Evolutionary conservation across 305 asterid genomes (phyloP).

Genomic region (Fraxinus nigra): DNA sequence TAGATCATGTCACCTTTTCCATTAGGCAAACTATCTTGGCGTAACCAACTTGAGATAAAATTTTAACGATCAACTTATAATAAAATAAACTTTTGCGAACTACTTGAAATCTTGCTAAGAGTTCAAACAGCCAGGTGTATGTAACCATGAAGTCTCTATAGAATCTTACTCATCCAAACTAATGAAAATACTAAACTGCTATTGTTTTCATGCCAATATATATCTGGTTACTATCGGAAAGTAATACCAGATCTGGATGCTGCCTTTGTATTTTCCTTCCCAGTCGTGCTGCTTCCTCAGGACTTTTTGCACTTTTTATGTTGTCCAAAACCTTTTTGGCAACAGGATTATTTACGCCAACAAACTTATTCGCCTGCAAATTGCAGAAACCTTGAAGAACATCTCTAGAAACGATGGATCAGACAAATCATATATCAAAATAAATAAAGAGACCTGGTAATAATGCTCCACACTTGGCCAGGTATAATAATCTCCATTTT

Average conservation of each 20-base stretch:
- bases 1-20: neutral
- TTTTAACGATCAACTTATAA: neutral
- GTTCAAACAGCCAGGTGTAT: neutral
- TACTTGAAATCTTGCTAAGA: neutral
- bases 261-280: slow-evolving; percentile 88
- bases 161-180: slow-evolving; percentile 5
- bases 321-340: slow-evolving; percentile 57
- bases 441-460: slow-evolving; percentile 63
- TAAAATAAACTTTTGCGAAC: neutral
- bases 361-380: slow-evolving; percentile 78
- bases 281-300: slow-evolving; percentile 95
- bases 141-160: neutral
- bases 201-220: neutral
- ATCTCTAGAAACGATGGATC: neutral
- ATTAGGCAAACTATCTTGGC: neutral
- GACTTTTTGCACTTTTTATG: slow-evolving; percentile 74
- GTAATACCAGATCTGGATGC: slow-evolving; percentile 66
- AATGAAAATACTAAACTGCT: neutral
- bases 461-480: slow-evolving; percentile 98
- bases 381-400: neutral
- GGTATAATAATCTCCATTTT: slow-evolving; percentile 49
- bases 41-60: neutral
- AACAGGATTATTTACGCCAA: slow-evolving; percentile 56
- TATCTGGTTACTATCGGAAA: neutral
- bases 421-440: slow-evolving; percentile 4